Percentiles rank a stretch among this genome's conserved stretches.
phyloP scores from a whole-genome alignment of 495 filamentous ascomycete genomes.

The Penicillium cinerascens region DNA sequence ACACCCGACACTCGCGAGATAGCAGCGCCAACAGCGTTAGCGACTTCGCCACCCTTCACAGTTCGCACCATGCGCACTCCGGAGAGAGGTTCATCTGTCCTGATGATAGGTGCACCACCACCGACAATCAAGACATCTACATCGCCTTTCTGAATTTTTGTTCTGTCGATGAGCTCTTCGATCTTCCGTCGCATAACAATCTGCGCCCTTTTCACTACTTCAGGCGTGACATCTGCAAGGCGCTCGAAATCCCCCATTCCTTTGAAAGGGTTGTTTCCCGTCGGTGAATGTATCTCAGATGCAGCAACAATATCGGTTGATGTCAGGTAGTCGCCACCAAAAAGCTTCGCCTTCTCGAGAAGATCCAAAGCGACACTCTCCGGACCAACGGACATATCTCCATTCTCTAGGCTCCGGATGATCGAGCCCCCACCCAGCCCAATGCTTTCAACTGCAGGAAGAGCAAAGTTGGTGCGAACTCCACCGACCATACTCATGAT shows the following conservation, averaged over 20 bases:
- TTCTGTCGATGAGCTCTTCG: conserved; percentile 20
- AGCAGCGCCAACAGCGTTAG: conserved; percentile 57
- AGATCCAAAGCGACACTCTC: conserved; percentile 55
- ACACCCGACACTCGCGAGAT: conserved; percentile 19
- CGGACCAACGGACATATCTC: conserved; percentile 45
- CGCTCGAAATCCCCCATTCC: not conserved
- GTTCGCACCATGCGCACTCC: conserved; percentile 18
- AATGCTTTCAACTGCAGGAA: conserved; percentile 51
- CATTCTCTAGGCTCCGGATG: conserved; percentile 33
- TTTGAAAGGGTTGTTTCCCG: not conserved
- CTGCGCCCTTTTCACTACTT: not conserved
- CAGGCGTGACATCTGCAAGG: not conserved
- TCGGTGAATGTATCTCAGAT: conserved; percentile 22
- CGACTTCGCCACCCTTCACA: conserved; percentile 36
- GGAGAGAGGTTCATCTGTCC: conserved; percentile 11
- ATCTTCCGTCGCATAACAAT: conserved; percentile 11
- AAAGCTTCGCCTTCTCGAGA: conserved; percentile 43
- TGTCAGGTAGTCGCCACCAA: conserved; percentile 50
- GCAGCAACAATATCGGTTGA: conserved; percentile 48
- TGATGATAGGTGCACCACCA: conserved; percentile 23
- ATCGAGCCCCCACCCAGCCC: conserved; percentile 54
- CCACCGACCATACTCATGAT: conserved; percentile 40
- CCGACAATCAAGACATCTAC: conserved; percentile 27
- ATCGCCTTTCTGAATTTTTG: conserved; percentile 33
- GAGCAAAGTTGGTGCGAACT: conserved; percentile 47